Conservation (phyloP, 306 rosid species). For the Prunus campanulata region DNA sequence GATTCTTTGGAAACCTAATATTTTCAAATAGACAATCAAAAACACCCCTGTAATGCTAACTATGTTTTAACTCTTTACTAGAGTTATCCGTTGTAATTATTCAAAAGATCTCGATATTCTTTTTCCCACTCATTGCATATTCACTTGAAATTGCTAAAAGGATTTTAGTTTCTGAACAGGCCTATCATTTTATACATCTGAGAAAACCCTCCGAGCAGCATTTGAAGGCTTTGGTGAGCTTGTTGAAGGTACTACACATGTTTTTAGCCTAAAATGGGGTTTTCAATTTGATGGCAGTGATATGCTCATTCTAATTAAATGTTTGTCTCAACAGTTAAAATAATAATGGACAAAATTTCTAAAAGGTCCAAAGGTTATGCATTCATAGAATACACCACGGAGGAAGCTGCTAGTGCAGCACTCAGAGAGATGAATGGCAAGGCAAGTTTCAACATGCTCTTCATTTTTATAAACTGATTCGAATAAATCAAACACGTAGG, state of each 20-base stretch:
- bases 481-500: background rate
- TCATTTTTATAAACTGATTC: background rate
- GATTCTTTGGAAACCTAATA: background rate
- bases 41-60: too few relatives aligned
- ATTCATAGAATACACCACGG: slow-evolving; percentile 75
- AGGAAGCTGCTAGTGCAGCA: slow-evolving; percentile 83
- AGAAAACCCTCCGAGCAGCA: slow-evolving; percentile 81
- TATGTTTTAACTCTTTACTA: background rate
- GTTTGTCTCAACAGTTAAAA: slow-evolving; percentile 53
- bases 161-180: slow-evolving; percentile 42
- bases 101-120: background rate
- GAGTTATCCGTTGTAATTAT: background rate
- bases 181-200: slow-evolving; percentile 58
- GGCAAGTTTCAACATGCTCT: slow-evolving; percentile 30
- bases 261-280: background rate
- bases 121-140: background rate
- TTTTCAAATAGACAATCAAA: background rate
- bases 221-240: slow-evolving; percentile 84
- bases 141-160: background rate
- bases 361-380: slow-evolving; percentile 94
- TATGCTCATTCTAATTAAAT: slow-evolving; percentile 21
- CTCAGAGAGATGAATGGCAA: slow-evolving; percentile 92
- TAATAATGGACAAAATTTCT: slow-evolving; percentile 86
- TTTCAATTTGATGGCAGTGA: background rate
- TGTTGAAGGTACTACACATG: slow-evolving; percentile 59